These are phyloP conservation scores for Colletotrichum sansevieriae DNA, from an alignment of 2,329 filamentous ascomycete species.

Conservation along the genomic window DNA sequence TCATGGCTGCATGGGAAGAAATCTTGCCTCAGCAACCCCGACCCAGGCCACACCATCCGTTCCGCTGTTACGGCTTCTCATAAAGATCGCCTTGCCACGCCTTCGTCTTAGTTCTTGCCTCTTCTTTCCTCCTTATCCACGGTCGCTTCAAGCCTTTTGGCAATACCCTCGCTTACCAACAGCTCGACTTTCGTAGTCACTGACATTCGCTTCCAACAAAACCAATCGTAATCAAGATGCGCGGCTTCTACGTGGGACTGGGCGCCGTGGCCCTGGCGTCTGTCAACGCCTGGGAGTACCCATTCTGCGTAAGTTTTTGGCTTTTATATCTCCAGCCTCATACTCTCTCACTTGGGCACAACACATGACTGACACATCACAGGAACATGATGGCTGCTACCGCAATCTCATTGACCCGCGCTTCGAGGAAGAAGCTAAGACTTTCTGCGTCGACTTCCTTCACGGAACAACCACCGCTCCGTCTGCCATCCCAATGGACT, in stretches of 20 bases:
- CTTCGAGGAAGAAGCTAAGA: constrained; percentile 47
- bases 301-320: constrained; percentile 45
- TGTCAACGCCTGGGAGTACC: constrained; percentile 47
- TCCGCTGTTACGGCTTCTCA: neutral
- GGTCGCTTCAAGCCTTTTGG: constrained; percentile 13
- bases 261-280: constrained; percentile 50
- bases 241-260: constrained; percentile 47
- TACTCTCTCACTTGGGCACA: neutral
- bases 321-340: neutral
- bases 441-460: constrained; percentile 52
- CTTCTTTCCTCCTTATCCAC: constrained; percentile 11
- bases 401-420: constrained; percentile 51
- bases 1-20: constrained; percentile 30
- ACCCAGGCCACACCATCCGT: no score
- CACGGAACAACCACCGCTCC: constrained; percentile 47
- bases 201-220: constrained; percentile 45
- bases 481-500: constrained; percentile 49
- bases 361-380: neutral
- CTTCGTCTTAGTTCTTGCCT: neutral
- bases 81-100: constrained; percentile 16
- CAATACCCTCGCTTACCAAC: constrained; percentile 50
- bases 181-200: constrained; percentile 41
- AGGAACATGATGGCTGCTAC: constrained; percentile 52
- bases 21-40: neutral
- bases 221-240: constrained; percentile 48